phyloP scores from a whole-genome alignment of 2,329 filamentous ascomycete species.

The Paramyrothecium sp. region DNA sequence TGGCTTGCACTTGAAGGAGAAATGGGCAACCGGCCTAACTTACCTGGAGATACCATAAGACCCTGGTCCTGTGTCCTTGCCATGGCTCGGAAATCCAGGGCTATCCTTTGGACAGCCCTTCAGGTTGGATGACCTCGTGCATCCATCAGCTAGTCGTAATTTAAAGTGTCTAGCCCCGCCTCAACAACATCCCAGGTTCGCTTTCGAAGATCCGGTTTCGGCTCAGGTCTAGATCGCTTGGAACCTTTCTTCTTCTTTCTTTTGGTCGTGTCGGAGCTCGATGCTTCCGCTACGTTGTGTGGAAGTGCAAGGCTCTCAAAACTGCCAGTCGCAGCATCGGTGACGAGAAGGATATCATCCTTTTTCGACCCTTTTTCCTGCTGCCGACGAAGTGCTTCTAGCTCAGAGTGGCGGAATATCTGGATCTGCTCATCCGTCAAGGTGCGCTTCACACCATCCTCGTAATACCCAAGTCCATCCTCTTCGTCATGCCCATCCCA shows the following conservation, averaged over 20 bases:
- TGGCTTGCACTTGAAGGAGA: slow-evolving; percentile 7
- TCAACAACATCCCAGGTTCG: slow-evolving; percentile 68
- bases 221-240: slow-evolving; percentile 38
- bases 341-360: background rate
- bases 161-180: slow-evolving; percentile 55
- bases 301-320: background rate
- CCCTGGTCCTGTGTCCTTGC: no score
- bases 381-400: slow-evolving; percentile 66
- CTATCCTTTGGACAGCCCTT: no score
- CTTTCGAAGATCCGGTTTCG: slow-evolving; percentile 63
- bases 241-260: slow-evolving; percentile 35
- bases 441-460: slow-evolving; percentile 83
- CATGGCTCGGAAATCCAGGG: no score
- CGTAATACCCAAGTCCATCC: slow-evolving; percentile 78
- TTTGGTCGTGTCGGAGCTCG: slow-evolving; percentile 17
- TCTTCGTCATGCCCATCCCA: slow-evolving; percentile 45
- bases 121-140: no score
- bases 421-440: slow-evolving; percentile 88
- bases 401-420: slow-evolving; percentile 87
- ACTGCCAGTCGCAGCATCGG: background rate
- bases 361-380: slow-evolving; percentile 27
- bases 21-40: slow-evolving; percentile 5
- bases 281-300: background rate
- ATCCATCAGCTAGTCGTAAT: slow-evolving; percentile 50
- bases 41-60: no score